Base-by-base conservation (phyloP, 805 yeast species). In the Wickerhamiella sergipiensis region DNA sequence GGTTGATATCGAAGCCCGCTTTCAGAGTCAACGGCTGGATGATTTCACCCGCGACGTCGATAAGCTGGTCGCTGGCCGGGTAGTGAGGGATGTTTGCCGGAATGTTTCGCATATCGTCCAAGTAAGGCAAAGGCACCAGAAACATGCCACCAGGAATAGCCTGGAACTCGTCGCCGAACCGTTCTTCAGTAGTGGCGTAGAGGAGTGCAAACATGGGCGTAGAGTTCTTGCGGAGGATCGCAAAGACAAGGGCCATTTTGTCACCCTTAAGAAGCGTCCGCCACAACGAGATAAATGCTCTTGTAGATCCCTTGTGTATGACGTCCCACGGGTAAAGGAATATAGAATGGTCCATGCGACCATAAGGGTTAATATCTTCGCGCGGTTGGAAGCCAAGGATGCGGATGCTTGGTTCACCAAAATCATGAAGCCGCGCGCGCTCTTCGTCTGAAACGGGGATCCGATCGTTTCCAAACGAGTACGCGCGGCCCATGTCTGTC, bases 221-320 rank as follows among this genome's bases (percentile, higher is more conserved):
- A 0, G 85, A 63, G 47, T 72, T 72, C 45, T 64, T 67, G 52
- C 80, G 75, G 6, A 72, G 58, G 58, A 79, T 77, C 0, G 94
- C 90, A 80, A 87, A 86, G 3, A 84, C 75, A 7, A 90, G 66
- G 0, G 85, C 92, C 58, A 75, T 79, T 58, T 76, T 75, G 1
- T 71, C 60, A 42, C 73, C 68, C 46, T 71, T 71, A 4, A 67
- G 61, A 65, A 92, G 66, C 2, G 80, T 73, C 51, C 77, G 79
- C 60, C 78, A 85, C 12, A 90, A 65, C 0, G 88, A 75, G 0
- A 85, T 71, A 59, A 88, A 76, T 0, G 90, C 81, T 29, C 77
- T 67, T 23, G 73, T 68, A 0, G 95, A 84, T 23, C 89, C 85
- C 23, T 72, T 65, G 53, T 69, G 76, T 0, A 73, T 72, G 1